Evolutionary conservation across 148 eudicot genomes (phyloP).

Genomic region (Rhododendron williamsianum): DNA sequence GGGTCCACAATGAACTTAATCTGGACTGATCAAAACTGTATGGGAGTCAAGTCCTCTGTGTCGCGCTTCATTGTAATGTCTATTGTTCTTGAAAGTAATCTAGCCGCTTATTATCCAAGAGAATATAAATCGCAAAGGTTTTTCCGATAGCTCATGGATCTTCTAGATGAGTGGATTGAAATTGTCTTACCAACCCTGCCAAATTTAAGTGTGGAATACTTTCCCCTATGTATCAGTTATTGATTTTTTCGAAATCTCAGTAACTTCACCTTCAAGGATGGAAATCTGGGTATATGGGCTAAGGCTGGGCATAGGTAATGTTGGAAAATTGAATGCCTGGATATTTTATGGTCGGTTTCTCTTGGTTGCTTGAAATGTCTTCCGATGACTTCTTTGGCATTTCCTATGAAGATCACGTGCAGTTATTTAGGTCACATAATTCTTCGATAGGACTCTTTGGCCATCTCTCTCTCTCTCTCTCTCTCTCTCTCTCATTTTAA

Average conservation of each 20-base stretch:
- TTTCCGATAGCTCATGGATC: not conserved
- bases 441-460: not conserved
- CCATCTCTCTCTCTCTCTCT: too few relatives aligned
- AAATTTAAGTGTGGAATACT: not conserved
- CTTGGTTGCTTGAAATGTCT: slow-evolving; percentile 5
- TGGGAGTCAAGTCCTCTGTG: not conserved
- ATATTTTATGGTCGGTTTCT: not conserved
- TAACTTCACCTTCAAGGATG: not conserved
- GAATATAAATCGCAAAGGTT: not conserved
- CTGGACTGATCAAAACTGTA: not conserved
- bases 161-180: not conserved
- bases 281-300: not conserved
- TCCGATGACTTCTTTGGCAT: too few relatives aligned
- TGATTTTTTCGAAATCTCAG: not conserved
- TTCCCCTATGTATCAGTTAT: not conserved
- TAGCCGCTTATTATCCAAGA: not conserved
- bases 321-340: not conserved
- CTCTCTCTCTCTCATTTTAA: too few relatives aligned
- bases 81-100: not conserved
- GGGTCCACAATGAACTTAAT: not conserved
- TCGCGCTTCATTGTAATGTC: not conserved
- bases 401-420: not conserved
- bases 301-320: not conserved
- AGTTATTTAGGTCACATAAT: not conserved
- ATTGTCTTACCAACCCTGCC: not conserved